Evolutionary conservation across 2,329 filamentous ascomycete species (phyloP).

Genomic region (Aureobasidium musti): DNA sequence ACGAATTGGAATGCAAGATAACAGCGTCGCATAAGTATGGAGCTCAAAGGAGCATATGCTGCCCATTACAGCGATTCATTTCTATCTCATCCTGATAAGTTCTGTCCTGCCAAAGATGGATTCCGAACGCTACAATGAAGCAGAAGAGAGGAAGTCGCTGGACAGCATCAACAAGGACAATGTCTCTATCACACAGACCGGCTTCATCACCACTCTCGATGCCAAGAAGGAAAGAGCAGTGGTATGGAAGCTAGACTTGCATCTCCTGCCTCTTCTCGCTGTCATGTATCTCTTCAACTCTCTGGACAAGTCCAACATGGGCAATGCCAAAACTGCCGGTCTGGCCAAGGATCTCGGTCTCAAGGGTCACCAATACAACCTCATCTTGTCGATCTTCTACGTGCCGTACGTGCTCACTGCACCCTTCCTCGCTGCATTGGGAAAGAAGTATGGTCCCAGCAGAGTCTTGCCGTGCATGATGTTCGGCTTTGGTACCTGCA

Average conservation of each 20-base stretch:
- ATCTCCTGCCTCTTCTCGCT: constrained; percentile 59
- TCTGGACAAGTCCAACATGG: constrained; percentile 50
- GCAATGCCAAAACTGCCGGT: constrained; percentile 49
- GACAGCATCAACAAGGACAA: constrained; percentile 22
- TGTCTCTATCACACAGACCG: constrained; percentile 24
- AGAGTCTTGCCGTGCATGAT: constrained; percentile 67
- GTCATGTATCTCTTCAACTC: constrained; percentile 63
- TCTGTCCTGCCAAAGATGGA: background rate
- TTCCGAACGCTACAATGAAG: background rate
- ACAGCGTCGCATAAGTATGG: background rate
- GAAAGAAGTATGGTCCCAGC: constrained; percentile 67
- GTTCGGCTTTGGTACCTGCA: constrained; percentile 67
- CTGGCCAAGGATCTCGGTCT: constrained; percentile 60
- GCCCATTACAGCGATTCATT: background rate
- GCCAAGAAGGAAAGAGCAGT: constrained; percentile 52
- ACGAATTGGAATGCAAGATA: constrained; percentile 15
- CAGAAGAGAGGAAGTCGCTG: background rate
- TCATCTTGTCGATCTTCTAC: constrained; percentile 71
- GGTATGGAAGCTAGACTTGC: constrained; percentile 58
- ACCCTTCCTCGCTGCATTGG: constrained; percentile 65
- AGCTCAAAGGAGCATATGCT: background rate
- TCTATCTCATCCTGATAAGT: background rate
- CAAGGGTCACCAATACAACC: constrained; percentile 65
- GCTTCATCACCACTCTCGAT: constrained; percentile 42
- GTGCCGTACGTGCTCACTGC: constrained; percentile 72